Percentiles rank a stretch among this genome's conserved stretches.
Evolutionary conservation across 2,329 filamentous ascomycete genomes (phyloP).

Genomic region (Diaporthe citriasiana): DNA sequence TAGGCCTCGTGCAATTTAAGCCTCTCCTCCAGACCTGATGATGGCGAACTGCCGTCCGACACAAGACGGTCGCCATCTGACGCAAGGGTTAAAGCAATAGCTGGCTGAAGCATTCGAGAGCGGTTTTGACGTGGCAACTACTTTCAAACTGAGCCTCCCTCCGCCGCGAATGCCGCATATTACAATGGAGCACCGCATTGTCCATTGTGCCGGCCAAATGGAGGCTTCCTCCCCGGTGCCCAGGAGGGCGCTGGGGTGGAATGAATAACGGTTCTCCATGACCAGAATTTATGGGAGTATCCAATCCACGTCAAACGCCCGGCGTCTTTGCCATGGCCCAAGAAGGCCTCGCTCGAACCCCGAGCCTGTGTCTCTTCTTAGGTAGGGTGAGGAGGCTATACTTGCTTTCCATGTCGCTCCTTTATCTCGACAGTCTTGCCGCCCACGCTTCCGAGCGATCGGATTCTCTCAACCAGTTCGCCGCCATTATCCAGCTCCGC

Average conservation of each 20-base stretch:
- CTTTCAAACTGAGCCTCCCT: background rate
- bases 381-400: background rate
- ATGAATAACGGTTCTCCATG: background rate
- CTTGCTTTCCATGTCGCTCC: constrained; percentile 57
- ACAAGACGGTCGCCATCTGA: background rate
- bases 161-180: background rate
- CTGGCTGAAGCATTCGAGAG: background rate
- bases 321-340: background rate
- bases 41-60: background rate
- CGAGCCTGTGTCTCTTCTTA: background rate
- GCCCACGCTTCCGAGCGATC: constrained; percentile 68
- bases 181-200: background rate
- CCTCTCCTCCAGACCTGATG: background rate
- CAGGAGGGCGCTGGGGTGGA: background rate
- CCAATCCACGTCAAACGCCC: background rate
- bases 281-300: background rate
- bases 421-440: constrained; percentile 72
- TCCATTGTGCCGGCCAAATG: background rate
- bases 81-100: background rate
- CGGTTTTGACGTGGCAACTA: background rate
- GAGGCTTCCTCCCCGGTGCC: background rate
- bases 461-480: constrained; percentile 79
- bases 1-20: background rate
- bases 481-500: constrained; percentile 77
- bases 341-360: background rate